A percentile compares a stretch with the other conserved stretches of the same genome.
Conservation (phyloP, 2,329 filamentous ascomycete genomes). For the Botrytis pseudocinerea region DNA sequence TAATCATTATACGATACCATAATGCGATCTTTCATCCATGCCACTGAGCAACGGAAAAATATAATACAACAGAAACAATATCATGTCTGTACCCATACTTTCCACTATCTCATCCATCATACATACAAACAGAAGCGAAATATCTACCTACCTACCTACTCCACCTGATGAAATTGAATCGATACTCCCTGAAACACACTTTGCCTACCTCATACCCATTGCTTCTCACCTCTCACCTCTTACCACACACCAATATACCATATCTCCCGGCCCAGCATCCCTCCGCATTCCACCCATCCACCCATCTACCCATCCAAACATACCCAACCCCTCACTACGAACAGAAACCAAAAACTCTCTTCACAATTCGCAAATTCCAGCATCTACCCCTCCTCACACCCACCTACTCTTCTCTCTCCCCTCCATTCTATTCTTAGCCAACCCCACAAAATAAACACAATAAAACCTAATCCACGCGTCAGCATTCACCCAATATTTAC, state of each 20-base stretch:
- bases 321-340: not conserved
- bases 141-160: not conserved
- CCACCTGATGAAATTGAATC: not conserved
- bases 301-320: not conserved
- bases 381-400: not conserved
- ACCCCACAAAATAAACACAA: too few relatives aligned
- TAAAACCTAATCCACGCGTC: too few relatives aligned
- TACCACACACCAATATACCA: too few relatives aligned
- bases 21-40: not conserved
- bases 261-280: too few relatives aligned
- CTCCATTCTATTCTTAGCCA: too few relatives aligned
- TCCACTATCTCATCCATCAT: not conserved
- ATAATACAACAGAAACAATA: not conserved
- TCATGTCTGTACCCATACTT: not conserved
- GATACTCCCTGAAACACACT: not conserved
- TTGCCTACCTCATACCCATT: too few relatives aligned
- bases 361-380: not conserved
- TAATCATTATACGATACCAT: not conserved
- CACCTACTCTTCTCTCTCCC: too few relatives aligned
- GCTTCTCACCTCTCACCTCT: too few relatives aligned
- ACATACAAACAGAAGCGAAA: not conserved
- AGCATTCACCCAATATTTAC: too few relatives aligned
- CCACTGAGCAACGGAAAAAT: not conserved
- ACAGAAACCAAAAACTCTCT: not conserved
- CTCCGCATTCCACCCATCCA: too few relatives aligned